phyloP scores from a whole-genome alignment of 495 filamentous ascomycete species.

The Evansstolkia leycettana region DNA sequence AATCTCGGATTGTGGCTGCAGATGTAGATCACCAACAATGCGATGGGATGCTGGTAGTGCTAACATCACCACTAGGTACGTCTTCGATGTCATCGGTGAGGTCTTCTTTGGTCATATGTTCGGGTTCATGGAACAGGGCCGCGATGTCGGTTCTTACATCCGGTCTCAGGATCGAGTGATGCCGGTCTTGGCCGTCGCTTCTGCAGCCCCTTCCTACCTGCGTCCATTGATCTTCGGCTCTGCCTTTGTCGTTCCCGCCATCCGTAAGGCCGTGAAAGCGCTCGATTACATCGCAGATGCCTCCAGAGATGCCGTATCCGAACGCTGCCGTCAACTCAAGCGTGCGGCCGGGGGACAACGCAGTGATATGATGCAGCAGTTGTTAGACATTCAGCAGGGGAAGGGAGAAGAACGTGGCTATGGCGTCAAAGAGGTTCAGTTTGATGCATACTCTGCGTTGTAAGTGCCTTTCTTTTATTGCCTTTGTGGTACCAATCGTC shows the following conservation, averaged over 20 bases:
- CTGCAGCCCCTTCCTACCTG: constrained; percentile 5
- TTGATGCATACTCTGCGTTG: too few relatives aligned
- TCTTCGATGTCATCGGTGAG: constrained; percentile 14
- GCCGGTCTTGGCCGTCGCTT: constrained; percentile 4
- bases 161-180: constrained; percentile 8
- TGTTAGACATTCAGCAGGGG: background rate
- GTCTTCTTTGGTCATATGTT: constrained; percentile 14
- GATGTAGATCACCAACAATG: too few relatives aligned
- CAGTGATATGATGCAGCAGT: constrained; percentile 1
- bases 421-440: background rate
- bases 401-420: background rate
- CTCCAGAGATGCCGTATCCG: constrained; percentile 1
- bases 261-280: constrained; percentile 6
- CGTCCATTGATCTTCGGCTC: constrained; percentile 2
- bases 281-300: constrained; percentile 5
- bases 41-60: too few relatives aligned
- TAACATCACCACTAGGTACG: constrained; percentile 5
- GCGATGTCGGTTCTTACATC: constrained; percentile 9
- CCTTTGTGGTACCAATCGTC: too few relatives aligned
- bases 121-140: constrained; percentile 12
- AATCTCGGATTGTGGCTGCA: constrained; percentile 8
- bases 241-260: constrained; percentile 3
- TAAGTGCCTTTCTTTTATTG: too few relatives aligned
- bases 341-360: background rate
- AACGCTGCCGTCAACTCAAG: background rate